Conservation (phyloP, 2,329 filamentous ascomycete genomes). For the Trichophyton verrucosum region DNA sequence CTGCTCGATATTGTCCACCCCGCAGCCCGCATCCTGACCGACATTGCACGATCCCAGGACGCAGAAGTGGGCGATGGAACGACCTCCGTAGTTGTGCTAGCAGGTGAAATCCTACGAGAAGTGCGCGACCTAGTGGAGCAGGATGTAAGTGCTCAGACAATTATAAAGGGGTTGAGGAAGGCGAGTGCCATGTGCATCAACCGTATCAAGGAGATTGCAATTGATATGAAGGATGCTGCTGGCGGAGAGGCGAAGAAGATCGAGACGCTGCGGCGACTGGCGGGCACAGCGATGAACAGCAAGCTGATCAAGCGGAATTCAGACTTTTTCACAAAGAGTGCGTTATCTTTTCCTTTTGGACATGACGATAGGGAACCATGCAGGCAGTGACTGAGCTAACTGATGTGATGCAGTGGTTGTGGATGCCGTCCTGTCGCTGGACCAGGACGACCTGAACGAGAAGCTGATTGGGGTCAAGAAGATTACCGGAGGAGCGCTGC, state of each 20-base stretch:
- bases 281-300: conserved; percentile 95
- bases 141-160: conserved; percentile 91
- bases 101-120: conserved; percentile 96
- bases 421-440: conserved; percentile 84
- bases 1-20: conserved; percentile 98
- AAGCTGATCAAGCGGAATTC: conserved; percentile 98
- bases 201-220: conserved; percentile 95
- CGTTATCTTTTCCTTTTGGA: conserved; percentile 19
- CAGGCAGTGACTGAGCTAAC: background rate
- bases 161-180: conserved; percentile 88
- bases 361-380: no score
- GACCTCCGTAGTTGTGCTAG: conserved; percentile 90
- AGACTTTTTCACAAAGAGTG: conserved; percentile 94
- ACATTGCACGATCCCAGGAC: conserved; percentile 97
- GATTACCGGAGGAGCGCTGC: conserved; percentile 87
- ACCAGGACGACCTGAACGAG: conserved; percentile 95
- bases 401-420: conserved; percentile 65
- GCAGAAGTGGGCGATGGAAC: conserved; percentile 97
- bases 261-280: conserved; percentile 79
- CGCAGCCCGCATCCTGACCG: conserved; percentile 89
- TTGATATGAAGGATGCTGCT: conserved; percentile 53
- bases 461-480: conserved; percentile 98
- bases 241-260: conserved; percentile 78
- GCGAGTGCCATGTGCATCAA: conserved; percentile 86
- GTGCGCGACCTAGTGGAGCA: conserved; percentile 92